phyloP scores from a whole-genome alignment of 257 asterid species.

The Thymus mandschuricus region DNA sequence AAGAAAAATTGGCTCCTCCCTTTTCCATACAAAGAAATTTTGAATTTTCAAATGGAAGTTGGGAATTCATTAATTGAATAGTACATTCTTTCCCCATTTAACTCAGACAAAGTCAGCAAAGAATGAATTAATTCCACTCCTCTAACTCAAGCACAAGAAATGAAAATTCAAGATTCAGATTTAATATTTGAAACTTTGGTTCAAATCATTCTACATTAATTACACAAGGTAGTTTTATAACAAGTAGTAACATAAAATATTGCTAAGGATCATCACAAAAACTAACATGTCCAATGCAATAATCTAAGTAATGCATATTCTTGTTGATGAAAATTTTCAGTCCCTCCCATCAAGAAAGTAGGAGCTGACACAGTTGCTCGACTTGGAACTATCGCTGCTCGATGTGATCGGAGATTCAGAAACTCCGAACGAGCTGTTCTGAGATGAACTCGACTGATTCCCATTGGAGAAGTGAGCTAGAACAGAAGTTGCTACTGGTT shows the following conservation, averaged over 20 bases:
- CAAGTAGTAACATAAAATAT: slow-evolving; percentile 31
- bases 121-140: background rate
- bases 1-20: background rate
- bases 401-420: slow-evolving; percentile 58
- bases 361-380: slow-evolving; percentile 40
- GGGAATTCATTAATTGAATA: background rate
- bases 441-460: slow-evolving; percentile 40
- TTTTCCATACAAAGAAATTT: background rate
- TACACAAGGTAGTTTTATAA: slow-evolving; percentile 20
- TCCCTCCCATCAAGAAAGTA: slow-evolving; percentile 34
- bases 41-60: slow-evolving; percentile 10
- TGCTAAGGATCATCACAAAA: slow-evolving; percentile 55
- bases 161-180: background rate
- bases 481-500: slow-evolving; percentile 35
- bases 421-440: slow-evolving; percentile 37
- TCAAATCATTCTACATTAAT: slow-evolving; percentile 17
- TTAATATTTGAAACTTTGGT: background rate
- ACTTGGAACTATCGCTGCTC: slow-evolving; percentile 57
- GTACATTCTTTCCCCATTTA: background rate
- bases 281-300: slow-evolving; percentile 56
- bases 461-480: slow-evolving; percentile 18
- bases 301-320: background rate
- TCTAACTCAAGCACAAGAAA: background rate
- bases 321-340: background rate
- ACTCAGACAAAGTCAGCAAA: background rate